Base-by-base conservation (phyloP, 345 rosid genomes). In the Gossypium mustelinum region DNA sequence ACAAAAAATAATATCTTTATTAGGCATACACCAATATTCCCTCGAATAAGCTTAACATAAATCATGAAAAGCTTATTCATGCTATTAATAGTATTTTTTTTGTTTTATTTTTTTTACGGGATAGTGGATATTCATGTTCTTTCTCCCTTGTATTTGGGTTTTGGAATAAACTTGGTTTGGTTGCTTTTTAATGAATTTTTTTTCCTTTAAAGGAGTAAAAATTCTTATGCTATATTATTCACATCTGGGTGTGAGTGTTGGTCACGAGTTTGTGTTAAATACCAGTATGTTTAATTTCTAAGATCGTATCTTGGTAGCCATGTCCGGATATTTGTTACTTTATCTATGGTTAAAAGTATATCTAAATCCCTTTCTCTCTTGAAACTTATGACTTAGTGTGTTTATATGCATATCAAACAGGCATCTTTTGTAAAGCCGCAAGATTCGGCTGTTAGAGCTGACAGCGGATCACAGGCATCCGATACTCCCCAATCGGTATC, bases 381-480 rank as follows among this genome's bases (percentile, higher is more conserved):
- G 9, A 47, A 47, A 18, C 10, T 14, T 59, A 11, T 3, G 63
- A 12, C 9, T 60, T 60, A 45, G 56, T 44, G 8, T 76, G 67
- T 57, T 72, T 74, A 2, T 72, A 7, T 80, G 41, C 44, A 45
- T 82, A 62, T 68, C 43, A 29, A 76, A 66, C 67, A 94, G 97
- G 94, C 86, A 82, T 80, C 89, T 76, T 91, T 79, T 82, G 78
- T 83, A 61, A 82, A 85, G 76, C 82, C 84, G 56, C 92, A 85
- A 78, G 93, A 84, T n/a, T 81, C 89, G 75, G 76, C 79, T 79
- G 87, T 74, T 62, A 73, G 81, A 80, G 82, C 86, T 73, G 92
- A 89, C 68, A 81, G 81, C 76, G 88, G 80, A 77, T 82, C 87
- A 8, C 82, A 82, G 63, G 81, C 87, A 71, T 84, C 94, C 56